Percentiles rank a stretch among this genome's conserved stretches.
phyloP scores from a whole-genome alignment of 371 early-diverging fungal species.

The Mortierella sp. region DNA sequence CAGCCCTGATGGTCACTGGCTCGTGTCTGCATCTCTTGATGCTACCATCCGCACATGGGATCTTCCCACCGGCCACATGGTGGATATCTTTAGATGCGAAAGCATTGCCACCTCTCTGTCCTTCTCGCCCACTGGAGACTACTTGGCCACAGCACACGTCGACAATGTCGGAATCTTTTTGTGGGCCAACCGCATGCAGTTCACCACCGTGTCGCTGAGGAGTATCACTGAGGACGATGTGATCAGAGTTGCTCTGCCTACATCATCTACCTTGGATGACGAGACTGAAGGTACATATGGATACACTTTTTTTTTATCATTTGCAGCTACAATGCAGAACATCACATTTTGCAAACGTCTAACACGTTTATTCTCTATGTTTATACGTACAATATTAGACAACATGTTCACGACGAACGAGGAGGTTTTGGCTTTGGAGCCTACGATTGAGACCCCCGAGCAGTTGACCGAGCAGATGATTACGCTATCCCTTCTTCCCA shows the following conservation, averaged over 20 bases:
- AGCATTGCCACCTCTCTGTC: conserved; percentile 85
- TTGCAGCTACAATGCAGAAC: too few species aligned
- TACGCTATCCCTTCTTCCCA: conserved; percentile 83
- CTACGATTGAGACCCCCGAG: conserved; percentile 65
- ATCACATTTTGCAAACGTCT: background rate
- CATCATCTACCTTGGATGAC: conserved; percentile 61
- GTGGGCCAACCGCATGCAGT: conserved; percentile 92
- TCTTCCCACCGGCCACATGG: conserved; percentile 89
- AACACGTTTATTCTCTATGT: background rate
- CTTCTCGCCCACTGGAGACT: conserved; percentile 93
- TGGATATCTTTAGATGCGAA: conserved; percentile 86
- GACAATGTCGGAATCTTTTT: conserved; percentile 92
- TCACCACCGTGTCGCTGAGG: conserved; percentile 74
- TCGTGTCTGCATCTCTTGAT: conserved; percentile 89
- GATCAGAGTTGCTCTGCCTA: conserved; percentile 65
- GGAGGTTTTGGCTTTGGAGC: conserved; percentile 53
- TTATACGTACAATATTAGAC: conserved; percentile 32
- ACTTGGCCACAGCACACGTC: conserved; percentile 92
- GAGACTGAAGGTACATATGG: conserved; percentile 53
- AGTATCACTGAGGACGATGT: conserved; percentile 74
- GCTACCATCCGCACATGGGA: conserved; percentile 95
- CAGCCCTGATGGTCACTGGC: conserved; percentile 94
- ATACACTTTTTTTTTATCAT: background rate
- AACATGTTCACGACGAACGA: conserved; percentile 56
- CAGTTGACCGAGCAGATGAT: conserved; percentile 87